Conservation (phyloP, 2,329 filamentous ascomycete genomes). For the Juglanconis juglandina region DNA sequence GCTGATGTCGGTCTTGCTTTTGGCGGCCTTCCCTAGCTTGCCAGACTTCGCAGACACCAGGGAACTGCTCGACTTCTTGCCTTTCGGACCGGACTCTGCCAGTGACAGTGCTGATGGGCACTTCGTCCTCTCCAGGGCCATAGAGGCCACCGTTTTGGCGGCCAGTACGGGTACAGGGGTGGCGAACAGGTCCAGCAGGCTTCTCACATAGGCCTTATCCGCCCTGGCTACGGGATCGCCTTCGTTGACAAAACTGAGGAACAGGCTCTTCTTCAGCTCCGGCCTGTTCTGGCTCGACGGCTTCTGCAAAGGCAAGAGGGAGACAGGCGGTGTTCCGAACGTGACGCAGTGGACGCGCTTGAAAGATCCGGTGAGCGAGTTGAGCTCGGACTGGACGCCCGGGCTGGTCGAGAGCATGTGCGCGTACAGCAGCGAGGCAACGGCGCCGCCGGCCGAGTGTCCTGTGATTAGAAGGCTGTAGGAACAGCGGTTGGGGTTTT, state of each 20-base stretch:
- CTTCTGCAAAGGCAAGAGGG: constrained; percentile 64
- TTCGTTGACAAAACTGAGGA: constrained; percentile 79
- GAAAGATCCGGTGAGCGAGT: constrained; percentile 65
- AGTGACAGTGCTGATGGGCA: constrained; percentile 12
- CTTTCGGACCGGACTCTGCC: constrained; percentile 19
- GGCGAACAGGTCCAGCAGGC: constrained; percentile 67
- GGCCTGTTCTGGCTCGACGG: constrained; percentile 37
- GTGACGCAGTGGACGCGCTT: constrained; percentile 79
- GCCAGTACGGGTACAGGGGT: constrained; percentile 48
- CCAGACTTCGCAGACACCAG: constrained; percentile 26
- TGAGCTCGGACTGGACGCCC: constrained; percentile 64
- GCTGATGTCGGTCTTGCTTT: constrained; percentile 11
- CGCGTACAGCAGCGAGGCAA: constrained; percentile 73
- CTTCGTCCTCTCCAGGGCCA: constrained; percentile 4
- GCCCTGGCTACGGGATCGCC: constrained; percentile 77
- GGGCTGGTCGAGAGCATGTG: constrained; percentile 69
- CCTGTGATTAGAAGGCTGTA: constrained; percentile 80
- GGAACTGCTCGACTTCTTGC: constrained; percentile 24
- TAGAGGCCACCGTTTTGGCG: background rate
- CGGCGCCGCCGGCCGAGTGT: constrained; percentile 80
- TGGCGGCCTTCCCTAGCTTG: constrained; percentile 23
- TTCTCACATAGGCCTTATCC: constrained; percentile 72
- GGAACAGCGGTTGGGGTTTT: constrained; percentile 63
- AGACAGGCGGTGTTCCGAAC: constrained; percentile 79
- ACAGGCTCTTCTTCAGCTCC: constrained; percentile 62